These are phyloP conservation scores for Penicillium lividum DNA, from an alignment of 495 filamentous ascomycete species.

Conservation along the genomic window DNA sequence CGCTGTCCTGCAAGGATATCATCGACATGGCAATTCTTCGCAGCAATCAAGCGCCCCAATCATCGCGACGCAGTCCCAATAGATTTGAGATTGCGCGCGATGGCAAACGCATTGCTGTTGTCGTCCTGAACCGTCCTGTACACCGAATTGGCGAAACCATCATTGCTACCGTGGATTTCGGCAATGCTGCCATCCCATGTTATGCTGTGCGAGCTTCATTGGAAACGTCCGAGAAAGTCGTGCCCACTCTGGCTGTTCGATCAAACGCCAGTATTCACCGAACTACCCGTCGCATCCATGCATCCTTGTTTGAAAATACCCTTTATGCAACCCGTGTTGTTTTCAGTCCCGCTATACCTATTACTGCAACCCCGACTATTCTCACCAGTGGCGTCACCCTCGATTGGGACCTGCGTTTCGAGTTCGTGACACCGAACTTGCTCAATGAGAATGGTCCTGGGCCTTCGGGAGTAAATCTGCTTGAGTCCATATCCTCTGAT, in stretches of 20 bases:
- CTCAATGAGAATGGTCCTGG: slow-evolving; percentile 32
- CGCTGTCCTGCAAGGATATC: slow-evolving; percentile 70
- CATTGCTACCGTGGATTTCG: slow-evolving; percentile 79
- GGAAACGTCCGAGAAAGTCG: slow-evolving; percentile 78
- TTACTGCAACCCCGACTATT: slow-evolving; percentile 80
- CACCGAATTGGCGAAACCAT: slow-evolving; percentile 90
- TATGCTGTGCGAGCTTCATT: slow-evolving; percentile 76
- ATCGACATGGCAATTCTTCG: slow-evolving; percentile 88
- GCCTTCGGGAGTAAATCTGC: slow-evolving; percentile 42
- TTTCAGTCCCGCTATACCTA: slow-evolving; percentile 79
- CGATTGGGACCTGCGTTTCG: slow-evolving; percentile 83
- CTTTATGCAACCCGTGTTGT: slow-evolving; percentile 75
- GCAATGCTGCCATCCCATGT: slow-evolving; percentile 68
- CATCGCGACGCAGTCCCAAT: slow-evolving; percentile 69
- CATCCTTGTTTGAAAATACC: slow-evolving; percentile 73
- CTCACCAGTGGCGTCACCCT: slow-evolving; percentile 81
- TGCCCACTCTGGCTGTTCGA: slow-evolving; percentile 76
- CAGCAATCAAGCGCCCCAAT: slow-evolving; percentile 63
- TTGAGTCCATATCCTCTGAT: slow-evolving; percentile 63
- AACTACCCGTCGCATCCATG: slow-evolving; percentile 79
- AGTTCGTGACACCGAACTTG: slow-evolving; percentile 73
- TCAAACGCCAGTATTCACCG: slow-evolving; percentile 80
- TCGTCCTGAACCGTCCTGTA: slow-evolving; percentile 85
- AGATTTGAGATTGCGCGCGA: slow-evolving; percentile 93
- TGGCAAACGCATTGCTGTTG: slow-evolving; percentile 78